These are phyloP conservation scores for Glycine tomentella DNA, from an alignment of 306 rosid species.

Conservation along the genomic window DNA sequence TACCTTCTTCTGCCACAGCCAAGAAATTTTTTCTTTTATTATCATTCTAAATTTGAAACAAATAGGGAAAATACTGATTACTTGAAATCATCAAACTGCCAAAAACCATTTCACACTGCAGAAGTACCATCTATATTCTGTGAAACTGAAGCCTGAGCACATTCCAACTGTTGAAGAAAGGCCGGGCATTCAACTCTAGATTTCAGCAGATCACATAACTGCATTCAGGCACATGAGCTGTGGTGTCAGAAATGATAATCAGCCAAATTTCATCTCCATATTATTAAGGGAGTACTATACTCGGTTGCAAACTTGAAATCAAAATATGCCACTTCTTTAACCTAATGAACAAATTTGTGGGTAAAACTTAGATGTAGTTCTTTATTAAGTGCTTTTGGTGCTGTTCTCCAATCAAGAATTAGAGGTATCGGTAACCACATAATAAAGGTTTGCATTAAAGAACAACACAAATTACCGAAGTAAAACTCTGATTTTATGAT, in stretches of 20 bases:
- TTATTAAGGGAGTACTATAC: neutral
- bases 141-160: slow-evolving; percentile 63
- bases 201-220: slow-evolving; percentile 76
- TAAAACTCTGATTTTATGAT: neutral
- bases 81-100: slow-evolving; percentile 24
- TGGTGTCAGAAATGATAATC: slow-evolving; percentile 13
- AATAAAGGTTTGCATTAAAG: neutral
- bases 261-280: neutral
- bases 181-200: slow-evolving; percentile 76
- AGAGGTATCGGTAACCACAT: neutral
- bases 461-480: neutral
- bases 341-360: neutral
- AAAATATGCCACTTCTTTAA: neutral
- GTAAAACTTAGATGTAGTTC: neutral
- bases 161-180: slow-evolving; percentile 74
- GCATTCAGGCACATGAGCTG: slow-evolving; percentile 43
- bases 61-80: slow-evolving; percentile 9
- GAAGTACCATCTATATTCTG: slow-evolving; percentile 58
- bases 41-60: slow-evolving; percentile 22
- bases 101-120: neutral
- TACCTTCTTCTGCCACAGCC: slow-evolving; percentile 68
- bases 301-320: neutral
- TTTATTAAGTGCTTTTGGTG: neutral
- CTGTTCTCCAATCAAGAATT: neutral
- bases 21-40: slow-evolving; percentile 11